Conservation (phyloP, 2,329 filamentous ascomycete genomes). For the Alternaria sp. region DNA sequence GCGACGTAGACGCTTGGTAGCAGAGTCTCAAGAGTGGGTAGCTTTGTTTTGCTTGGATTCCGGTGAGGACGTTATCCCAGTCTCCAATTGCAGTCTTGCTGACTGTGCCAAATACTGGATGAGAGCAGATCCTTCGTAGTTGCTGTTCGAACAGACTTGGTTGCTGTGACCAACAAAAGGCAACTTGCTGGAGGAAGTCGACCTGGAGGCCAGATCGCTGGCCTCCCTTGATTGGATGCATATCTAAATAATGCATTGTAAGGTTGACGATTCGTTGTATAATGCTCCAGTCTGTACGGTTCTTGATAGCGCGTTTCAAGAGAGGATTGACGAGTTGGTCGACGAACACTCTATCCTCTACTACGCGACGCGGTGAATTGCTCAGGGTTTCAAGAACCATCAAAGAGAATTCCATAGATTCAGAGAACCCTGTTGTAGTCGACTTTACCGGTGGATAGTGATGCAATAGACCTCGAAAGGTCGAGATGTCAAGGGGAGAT, state of each 20-base stretch:
- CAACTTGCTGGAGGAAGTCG: slow-evolving; percentile 30
- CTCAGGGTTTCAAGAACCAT: slow-evolving; percentile 23
- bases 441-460: slow-evolving; percentile 19
- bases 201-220: slow-evolving; percentile 1
- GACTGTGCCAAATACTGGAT: slow-evolving; percentile 4
- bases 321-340: slow-evolving; percentile 31
- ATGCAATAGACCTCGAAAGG: slow-evolving; percentile 17
- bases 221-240: slow-evolving; percentile 16
- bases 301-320: slow-evolving; percentile 31
- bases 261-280: slow-evolving; percentile 30
- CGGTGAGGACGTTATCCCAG: slow-evolving; percentile 15
- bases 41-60: slow-evolving; percentile 15
- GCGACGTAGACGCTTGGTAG: slow-evolving; percentile 14
- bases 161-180: slow-evolving; percentile 35
- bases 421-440: slow-evolving; percentile 25
- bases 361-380: background rate
- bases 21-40: slow-evolving; percentile 34
- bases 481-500: slow-evolving; percentile 1
- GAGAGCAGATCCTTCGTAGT: slow-evolving; percentile 15
- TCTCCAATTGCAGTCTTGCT: background rate
- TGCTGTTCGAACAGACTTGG: slow-evolving; percentile 31
- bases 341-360: slow-evolving; percentile 24
- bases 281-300: slow-evolving; percentile 22
- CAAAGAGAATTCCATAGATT: slow-evolving; percentile 41
- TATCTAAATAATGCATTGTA: slow-evolving; percentile 26